A percentile compares a stretch with the other conserved stretches of the same genome.
Evolutionary conservation across 176 grass and related monocot genomes (phyloP).

Genomic region (Hyparrhenia diplandra): DNA sequence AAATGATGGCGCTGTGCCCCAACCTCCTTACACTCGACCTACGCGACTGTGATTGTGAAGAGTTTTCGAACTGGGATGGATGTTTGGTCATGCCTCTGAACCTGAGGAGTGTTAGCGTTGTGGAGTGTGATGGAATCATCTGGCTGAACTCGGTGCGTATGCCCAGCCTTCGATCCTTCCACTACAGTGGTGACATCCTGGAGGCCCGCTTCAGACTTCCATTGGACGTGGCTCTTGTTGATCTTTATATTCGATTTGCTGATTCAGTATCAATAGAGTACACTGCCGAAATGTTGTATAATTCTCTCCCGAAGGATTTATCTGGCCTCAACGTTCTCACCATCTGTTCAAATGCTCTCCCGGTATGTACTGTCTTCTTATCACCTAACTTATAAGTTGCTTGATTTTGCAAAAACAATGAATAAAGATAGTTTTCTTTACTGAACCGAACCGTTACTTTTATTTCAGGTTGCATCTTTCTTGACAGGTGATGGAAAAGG

Average conservation of each 20-base stretch:
- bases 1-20: slow-evolving; percentile 40
- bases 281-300: background rate
- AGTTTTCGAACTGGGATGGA: no score
- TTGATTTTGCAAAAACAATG: no score
- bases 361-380: background rate
- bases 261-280: background rate
- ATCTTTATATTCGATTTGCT: background rate
- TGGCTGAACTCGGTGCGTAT: background rate
- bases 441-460: no score
- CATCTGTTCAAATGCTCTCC: background rate
- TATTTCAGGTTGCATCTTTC: no score
- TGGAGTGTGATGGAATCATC: slow-evolving; percentile 2
- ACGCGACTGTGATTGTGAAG: background rate
- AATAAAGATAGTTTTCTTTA: no score
- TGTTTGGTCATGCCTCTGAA: background rate
- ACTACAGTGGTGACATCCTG: background rate
- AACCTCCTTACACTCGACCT: slow-evolving; percentile 41
- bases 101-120: slow-evolving; percentile 37
- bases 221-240: background rate
- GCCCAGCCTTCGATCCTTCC: slow-evolving; percentile 18
- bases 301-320: background rate
- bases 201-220: background rate
- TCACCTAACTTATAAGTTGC: background rate
- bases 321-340: background rate
- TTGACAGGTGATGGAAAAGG: no score